Percentiles rank a stretch among this genome's conserved stretches.
These are phyloP conservation scores for Dactylellina parvicollis DNA, from an alignment of 2,329 filamentous ascomycete species.

Conservation along the genomic window DNA sequence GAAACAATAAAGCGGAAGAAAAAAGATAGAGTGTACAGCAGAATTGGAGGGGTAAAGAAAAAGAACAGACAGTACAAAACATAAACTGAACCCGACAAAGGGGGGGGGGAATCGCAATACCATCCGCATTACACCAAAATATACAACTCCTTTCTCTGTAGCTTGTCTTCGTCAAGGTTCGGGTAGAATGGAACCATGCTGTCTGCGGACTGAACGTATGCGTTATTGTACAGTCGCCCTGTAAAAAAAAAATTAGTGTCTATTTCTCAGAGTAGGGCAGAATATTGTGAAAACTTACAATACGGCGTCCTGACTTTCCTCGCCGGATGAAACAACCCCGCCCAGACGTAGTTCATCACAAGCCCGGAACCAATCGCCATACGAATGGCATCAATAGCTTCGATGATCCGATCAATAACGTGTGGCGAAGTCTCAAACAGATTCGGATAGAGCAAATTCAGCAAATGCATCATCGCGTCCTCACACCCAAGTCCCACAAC, in stretches of 20 bases:
- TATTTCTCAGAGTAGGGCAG: background rate
- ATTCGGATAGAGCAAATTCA: conserved; percentile 96
- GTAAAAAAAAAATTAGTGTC: conserved; percentile 8
- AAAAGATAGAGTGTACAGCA: conserved; percentile 20
- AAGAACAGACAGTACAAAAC: background rate
- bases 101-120: background rate
- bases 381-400: conserved; percentile 94
- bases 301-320: conserved; percentile 94
- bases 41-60: conserved; percentile 5
- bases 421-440: conserved; percentile 97
- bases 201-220: conserved; percentile 92
- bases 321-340: conserved; percentile 94
- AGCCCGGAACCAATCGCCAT: conserved; percentile 91
- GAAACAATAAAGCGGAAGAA: background rate
- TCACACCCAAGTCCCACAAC: conserved; percentile 98
- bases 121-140: conserved; percentile 74
- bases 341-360: conserved; percentile 98
- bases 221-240: conserved; percentile 85
- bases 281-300: conserved; percentile 68
- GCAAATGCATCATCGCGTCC: conserved; percentile 96
- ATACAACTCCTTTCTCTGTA: conserved; percentile 81
- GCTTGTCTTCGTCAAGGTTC: conserved; percentile 79
- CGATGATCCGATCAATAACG: conserved; percentile 97
- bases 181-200: conserved; percentile 97
- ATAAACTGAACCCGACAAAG: conserved; percentile 3